Percentiles rank a stretch among this genome's conserved stretches.
Evolutionary conservation across 2,329 filamentous ascomycete species (phyloP).

Genomic region (Verticillium albo-atrum): DNA sequence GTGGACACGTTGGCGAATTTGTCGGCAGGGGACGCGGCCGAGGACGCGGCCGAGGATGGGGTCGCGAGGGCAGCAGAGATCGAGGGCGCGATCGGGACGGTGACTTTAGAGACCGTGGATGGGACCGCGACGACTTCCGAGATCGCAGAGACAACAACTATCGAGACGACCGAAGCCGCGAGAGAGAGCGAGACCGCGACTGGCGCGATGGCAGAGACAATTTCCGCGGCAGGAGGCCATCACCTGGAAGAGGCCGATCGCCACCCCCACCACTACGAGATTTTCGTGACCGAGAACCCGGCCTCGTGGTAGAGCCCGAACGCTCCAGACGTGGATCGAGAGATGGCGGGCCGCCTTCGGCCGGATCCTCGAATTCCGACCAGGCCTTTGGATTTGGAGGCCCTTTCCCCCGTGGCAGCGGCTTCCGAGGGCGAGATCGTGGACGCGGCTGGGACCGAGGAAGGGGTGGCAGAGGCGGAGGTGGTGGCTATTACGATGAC

Average conservation of each 20-base stretch:
- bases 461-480: conserved; percentile 45
- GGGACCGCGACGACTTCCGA: conserved; percentile 17
- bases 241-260: conserved; percentile 58
- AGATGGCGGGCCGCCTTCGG: conserved; percentile 65
- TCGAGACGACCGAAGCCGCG: conserved; percentile 55
- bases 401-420: conserved; percentile 45
- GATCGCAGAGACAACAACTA: conserved; percentile 38
- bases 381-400: conserved; percentile 43
- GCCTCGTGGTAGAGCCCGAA: conserved; percentile 61
- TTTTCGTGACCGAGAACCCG: conserved; percentile 52
- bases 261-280: conserved; percentile 59
- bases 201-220: conserved; percentile 37
- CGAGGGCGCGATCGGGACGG: conserved; percentile 55
- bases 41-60: conserved; percentile 53
- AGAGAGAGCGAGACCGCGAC: conserved; percentile 52
- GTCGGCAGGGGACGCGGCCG: conserved; percentile 47
- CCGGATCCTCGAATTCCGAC: conserved; percentile 67
- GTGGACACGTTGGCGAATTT: conserved; percentile 62
- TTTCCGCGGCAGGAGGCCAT: conserved; percentile 56
- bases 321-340: conserved; percentile 64
- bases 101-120: conserved; percentile 49
- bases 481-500: conserved; percentile 55
- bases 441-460: conserved; percentile 44
- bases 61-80: conserved; percentile 58
- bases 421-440: conserved; percentile 51